Percentiles rank a stretch among this genome's conserved stretches.
These are phyloP conservation scores for Prunus fruticosa DNA, from an alignment of 306 rosid species.

Conservation along the genomic window DNA sequence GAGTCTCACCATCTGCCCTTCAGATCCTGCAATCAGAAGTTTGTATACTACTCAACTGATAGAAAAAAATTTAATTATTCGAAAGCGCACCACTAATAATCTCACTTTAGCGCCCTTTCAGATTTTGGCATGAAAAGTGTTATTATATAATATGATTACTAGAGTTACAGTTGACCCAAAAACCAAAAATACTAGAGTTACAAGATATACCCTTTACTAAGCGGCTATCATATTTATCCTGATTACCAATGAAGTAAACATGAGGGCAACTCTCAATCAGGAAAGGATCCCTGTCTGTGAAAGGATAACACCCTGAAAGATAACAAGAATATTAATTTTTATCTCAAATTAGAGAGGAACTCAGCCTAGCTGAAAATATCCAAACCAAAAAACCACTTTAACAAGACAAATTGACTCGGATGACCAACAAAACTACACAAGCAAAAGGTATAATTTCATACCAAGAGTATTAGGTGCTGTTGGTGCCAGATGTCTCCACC, in stretches of 20 bases:
- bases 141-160: not conserved
- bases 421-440: not conserved
- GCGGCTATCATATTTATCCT: constrained; percentile 69
- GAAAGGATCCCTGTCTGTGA: constrained; percentile 83
- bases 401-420: not conserved
- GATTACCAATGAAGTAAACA: constrained; percentile 90
- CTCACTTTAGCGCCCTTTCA: too few species aligned
- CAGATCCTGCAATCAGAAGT: constrained; percentile 61
- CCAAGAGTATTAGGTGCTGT: constrained; percentile 99
- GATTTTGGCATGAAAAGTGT: not conserved
- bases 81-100: too few species aligned
- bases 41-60: not conserved
- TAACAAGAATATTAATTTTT: not conserved
- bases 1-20: constrained; percentile 88
- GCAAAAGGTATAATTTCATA: constrained; percentile 26
- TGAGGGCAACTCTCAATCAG: constrained; percentile 86
- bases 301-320: constrained; percentile 91
- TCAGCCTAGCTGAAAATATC: constrained; percentile 10
- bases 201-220: constrained; percentile 59
- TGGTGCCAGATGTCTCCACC: constrained; percentile 97
- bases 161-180: too few species aligned
- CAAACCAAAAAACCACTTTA: constrained; percentile 11
- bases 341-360: constrained; percentile 13
- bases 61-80: not conserved
- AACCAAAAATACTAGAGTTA: constrained; percentile 1